Conservation (phyloP, 495 filamentous ascomycete genomes). For the Penicillium mononematosum region DNA sequence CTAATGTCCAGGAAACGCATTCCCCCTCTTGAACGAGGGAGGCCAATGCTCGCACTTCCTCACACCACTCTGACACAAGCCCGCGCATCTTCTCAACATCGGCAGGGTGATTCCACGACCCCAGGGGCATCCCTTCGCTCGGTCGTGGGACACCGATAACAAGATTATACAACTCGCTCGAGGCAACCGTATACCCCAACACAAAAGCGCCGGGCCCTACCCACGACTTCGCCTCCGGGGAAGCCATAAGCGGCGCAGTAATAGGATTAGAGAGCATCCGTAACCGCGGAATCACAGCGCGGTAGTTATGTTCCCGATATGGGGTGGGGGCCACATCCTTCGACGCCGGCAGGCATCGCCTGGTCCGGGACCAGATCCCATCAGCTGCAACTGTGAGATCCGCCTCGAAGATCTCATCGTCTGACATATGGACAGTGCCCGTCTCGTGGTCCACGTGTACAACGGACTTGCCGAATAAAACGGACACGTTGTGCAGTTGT, state of each 20-base stretch:
- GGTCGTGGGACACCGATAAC: conserved; percentile 17
- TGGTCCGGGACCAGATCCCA: conserved; percentile 16
- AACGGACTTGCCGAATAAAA: conserved; percentile 16
- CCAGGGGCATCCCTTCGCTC: conserved; percentile 13
- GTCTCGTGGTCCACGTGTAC: conserved; percentile 10
- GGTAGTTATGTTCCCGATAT: conserved; percentile 18
- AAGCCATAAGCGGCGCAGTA: conserved; percentile 18
- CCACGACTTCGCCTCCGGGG: conserved; percentile 14
- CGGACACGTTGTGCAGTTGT: conserved; percentile 12
- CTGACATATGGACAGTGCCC: conserved; percentile 11
- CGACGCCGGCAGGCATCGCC: conserved; percentile 17
- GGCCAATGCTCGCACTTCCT: conserved; percentile 15
- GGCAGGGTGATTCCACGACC: conserved; percentile 18
- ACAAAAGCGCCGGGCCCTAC: conserved; percentile 13
- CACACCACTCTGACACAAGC: conserved; percentile 18
- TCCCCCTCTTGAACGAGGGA: conserved; percentile 16
- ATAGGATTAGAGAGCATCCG: conserved; percentile 18
- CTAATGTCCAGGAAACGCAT: conserved; percentile 15
- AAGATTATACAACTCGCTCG: conserved; percentile 14
- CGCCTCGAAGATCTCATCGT: conserved; percentile 13
- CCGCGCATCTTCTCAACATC: conserved; percentile 16
- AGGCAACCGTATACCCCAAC: conserved; percentile 16
- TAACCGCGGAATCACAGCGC: conserved; percentile 17
- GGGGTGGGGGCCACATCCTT: conserved; percentile 16
- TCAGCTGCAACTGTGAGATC: conserved; percentile 19